Evolutionary conservation across 2,329 filamentous ascomycete genomes (phyloP).

Genomic region (Sphaerulina vaccinii): DNA sequence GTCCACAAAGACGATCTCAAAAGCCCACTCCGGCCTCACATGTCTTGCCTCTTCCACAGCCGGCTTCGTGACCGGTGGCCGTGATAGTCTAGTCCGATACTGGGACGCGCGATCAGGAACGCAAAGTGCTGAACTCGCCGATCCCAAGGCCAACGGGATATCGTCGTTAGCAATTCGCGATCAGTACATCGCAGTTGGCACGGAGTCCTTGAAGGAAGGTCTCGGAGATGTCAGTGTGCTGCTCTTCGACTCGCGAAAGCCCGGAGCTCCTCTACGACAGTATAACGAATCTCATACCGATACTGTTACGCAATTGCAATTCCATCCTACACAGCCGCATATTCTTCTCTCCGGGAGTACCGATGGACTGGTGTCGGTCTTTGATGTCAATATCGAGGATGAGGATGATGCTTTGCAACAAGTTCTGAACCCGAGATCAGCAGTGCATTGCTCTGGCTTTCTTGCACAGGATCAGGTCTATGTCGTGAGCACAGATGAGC

Average conservation of each 20-base stretch:
- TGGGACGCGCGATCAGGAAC: constrained; percentile 29
- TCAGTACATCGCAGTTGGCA: constrained; percentile 67
- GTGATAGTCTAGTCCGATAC: constrained; percentile 61
- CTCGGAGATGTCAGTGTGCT: constrained; percentile 41
- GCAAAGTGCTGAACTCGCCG: constrained; percentile 24
- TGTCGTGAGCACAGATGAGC: constrained; percentile 75
- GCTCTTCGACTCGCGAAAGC: constrained; percentile 44
- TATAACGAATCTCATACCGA: constrained; percentile 54
- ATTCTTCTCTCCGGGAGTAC: constrained; percentile 74
- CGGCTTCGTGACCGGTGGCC: constrained; percentile 66
- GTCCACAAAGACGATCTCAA: constrained; percentile 50
- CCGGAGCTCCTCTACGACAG: constrained; percentile 38
- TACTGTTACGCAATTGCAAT: constrained; percentile 58
- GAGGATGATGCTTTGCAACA: constrained; percentile 77
- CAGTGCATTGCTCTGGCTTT: constrained; percentile 73
- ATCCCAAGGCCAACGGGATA: constrained; percentile 55
- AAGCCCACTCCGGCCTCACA: constrained; percentile 63
- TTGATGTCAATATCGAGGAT: constrained; percentile 66
- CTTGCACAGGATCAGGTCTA: constrained; percentile 64
- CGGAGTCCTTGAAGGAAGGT: constrained; percentile 53
- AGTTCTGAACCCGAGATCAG: constrained; percentile 74
- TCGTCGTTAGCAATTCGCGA: constrained; percentile 64
- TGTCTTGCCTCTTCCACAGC: constrained; percentile 46
- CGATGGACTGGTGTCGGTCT: constrained; percentile 75
- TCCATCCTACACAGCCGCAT: constrained; percentile 50